Conservation (phyloP, 176 grass and related monocot genomes). For the Musa acuminata region DNA sequence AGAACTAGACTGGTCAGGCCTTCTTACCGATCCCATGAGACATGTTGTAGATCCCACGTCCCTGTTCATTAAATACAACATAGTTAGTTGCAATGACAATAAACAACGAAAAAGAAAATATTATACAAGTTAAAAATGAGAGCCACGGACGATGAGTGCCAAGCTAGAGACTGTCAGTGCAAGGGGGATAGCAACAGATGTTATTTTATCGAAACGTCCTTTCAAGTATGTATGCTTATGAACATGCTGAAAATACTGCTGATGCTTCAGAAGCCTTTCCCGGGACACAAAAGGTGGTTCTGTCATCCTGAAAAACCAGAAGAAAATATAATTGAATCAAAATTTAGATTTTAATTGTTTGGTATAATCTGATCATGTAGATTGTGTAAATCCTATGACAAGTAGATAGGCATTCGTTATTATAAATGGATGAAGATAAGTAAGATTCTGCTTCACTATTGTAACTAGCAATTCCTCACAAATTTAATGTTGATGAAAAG, state of each 20-base stretch:
- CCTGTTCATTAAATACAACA: constrained; percentile 23
- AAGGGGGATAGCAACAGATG: constrained; percentile 67
- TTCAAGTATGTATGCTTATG: constrained; percentile 57
- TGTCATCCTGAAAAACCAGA: constrained; percentile 33
- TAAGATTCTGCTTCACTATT: no score
- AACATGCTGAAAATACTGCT: constrained; percentile 58
- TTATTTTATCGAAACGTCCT: constrained; percentile 51
- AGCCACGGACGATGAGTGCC: constrained; percentile 41
- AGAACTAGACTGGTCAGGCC: background rate
- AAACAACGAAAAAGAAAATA: background rate
- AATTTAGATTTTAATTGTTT: no score
- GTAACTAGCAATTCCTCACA: no score
- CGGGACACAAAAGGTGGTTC: constrained; percentile 56
- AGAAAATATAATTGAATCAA: background rate
- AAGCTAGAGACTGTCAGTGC: constrained; percentile 49
- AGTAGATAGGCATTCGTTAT: no score
- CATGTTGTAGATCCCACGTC: constrained; percentile 63
- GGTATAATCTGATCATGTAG: no score
- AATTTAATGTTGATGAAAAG: no score
- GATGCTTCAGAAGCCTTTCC: constrained; percentile 55
- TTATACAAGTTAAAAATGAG: background rate
- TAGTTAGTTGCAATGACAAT: no score
- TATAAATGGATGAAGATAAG: no score
- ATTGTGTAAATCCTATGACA: no score
- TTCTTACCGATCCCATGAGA: constrained; percentile 61